These are phyloP conservation scores for Beauveria scarabaeidicola DNA, from an alignment of 2,329 filamentous ascomycete genomes.

Conservation along the genomic window DNA sequence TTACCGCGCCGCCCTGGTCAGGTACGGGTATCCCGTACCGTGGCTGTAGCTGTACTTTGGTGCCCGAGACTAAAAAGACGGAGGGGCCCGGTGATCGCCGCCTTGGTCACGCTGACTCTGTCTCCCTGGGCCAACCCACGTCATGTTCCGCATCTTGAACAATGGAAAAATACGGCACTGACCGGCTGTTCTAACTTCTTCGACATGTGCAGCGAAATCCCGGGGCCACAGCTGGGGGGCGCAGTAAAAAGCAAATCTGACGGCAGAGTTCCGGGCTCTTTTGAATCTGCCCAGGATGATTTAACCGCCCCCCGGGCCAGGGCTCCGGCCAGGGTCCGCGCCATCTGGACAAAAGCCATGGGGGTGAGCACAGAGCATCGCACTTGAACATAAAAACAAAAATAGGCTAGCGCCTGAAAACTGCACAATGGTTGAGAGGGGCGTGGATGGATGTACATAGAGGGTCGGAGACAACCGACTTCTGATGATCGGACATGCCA, in stretches of 20 bases:
- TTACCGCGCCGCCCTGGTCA: neutral
- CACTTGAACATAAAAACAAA: neutral
- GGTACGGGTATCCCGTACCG: neutral
- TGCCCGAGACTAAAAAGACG: neutral
- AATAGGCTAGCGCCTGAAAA: neutral
- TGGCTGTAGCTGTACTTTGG: neutral
- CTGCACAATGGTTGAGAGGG: neutral
- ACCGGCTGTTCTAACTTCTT: no score
- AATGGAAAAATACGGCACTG: no score
- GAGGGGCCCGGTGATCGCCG: neutral
- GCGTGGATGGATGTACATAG: neutral
- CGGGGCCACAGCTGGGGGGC: no score
- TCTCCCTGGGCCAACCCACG: neutral
- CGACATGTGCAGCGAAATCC: no score
- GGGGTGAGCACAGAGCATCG: neutral
- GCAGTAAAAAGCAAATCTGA: neutral
- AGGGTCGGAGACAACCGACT: neutral
- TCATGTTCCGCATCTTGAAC: no score
- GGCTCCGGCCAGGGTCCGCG: neutral
- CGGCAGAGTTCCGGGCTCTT: neutral
- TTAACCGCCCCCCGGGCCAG: neutral
- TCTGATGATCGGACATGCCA: neutral
- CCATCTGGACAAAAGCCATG: constrained; percentile 3
- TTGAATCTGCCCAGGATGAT: neutral
- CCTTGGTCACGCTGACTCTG: neutral